Evolutionary conservation across 2,329 filamentous ascomycete genomes (phyloP).

Genomic region (Ophiocordyceps polyrhachis-furcata): DNA sequence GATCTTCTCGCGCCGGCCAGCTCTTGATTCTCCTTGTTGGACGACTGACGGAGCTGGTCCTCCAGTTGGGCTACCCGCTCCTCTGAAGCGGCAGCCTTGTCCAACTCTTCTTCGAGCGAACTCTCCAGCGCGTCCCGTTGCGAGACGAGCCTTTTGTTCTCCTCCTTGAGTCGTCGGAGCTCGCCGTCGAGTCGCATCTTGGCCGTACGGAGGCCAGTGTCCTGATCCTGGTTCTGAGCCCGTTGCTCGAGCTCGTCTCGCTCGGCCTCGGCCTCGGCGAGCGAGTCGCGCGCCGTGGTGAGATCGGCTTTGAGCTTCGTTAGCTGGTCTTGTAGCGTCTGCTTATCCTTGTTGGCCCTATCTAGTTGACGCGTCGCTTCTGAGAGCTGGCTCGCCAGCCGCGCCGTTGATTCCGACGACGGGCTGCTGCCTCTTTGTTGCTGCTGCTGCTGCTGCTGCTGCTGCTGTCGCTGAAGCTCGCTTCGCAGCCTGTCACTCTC

Average conservation of each 20-base stretch:
- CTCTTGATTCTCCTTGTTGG: slow-evolving; percentile 30
- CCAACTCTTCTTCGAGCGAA: slow-evolving; percentile 46
- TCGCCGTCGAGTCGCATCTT: slow-evolving; percentile 51
- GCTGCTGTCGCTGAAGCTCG: slow-evolving; percentile 18
- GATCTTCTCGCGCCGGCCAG: slow-evolving; percentile 40
- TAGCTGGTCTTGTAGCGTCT: slow-evolving; percentile 43
- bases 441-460: slow-evolving; percentile 3
- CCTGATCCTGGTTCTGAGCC: slow-evolving; percentile 34
- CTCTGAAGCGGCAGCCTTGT: slow-evolving; percentile 47
- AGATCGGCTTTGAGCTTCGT: slow-evolving; percentile 40
- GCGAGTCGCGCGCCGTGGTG: slow-evolving; percentile 33
- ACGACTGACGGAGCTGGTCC: slow-evolving; percentile 23
- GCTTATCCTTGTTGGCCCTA: slow-evolving; percentile 39
- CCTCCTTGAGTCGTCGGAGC: slow-evolving; percentile 43
- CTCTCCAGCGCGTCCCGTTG: slow-evolving; percentile 41
- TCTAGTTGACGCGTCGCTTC: slow-evolving; percentile 39
- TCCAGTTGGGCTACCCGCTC: slow-evolving; percentile 37
- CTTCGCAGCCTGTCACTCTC: slow-evolving; percentile 12
- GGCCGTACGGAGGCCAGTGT: slow-evolving; percentile 49
- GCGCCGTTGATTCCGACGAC: slow-evolving; percentile 25
- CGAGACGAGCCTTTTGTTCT: slow-evolving; percentile 37
- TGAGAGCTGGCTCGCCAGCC: slow-evolving; percentile 36
- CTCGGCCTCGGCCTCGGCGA: slow-evolving; percentile 42
- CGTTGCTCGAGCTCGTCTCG: slow-evolving; percentile 46
- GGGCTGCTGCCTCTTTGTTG: slow-evolving; percentile 8